Base-by-base conservation (phyloP, 2,329 filamentous ascomycete genomes). In the Fusarium nanum region DNA sequence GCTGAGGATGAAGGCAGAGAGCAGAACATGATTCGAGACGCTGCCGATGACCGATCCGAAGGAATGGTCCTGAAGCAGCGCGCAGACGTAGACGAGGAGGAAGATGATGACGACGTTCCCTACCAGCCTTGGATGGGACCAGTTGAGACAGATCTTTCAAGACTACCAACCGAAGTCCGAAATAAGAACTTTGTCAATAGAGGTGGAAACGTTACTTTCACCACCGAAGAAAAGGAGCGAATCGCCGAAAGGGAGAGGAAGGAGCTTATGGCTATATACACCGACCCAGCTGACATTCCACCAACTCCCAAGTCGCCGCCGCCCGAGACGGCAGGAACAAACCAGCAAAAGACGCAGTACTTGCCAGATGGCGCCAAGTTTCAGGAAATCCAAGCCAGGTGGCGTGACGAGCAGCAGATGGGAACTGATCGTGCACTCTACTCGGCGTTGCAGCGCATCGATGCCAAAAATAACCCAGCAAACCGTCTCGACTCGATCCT, bases 41-140 rank as follows among this genome's bases (percentile, higher is more conserved):
- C 91, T 6, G 87, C 87, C 30, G 92, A 94, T 76, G 90, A 93
- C 73, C 89, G 89, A 52, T 89, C 89, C 7, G 92, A 93, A 75
- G 91, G 92, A 50, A 89, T 91, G 83, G 89, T 91, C 72, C 81
- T 90, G 55, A 90, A 89, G 73, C 84, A 85, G 68, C 82, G 85
- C n/a, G 78, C 77, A 22, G 67, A 76, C 47, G 81, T 84, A 10
- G 83, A 83, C 28, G 81, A 84, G 46, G 86, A 88, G 4, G 87
- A 90, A 1, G 86, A 90, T 13, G 88, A 91, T 1, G 86, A 87
- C 25, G 86, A 88, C 56, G 75, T 84, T 48, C 83, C 84, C 7
- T 84, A 87, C 59, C 82, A 83, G 56, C 81, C 87, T 53, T 88
- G 89, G 85, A 76, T 82, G 42, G 82, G 84, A 23, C 86, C 86